Evolutionary conservation across 2,329 filamentous ascomycete genomes (phyloP), one percentile per base, ranked within the genome.

Genomic region (Fusarium sp.): DNA sequence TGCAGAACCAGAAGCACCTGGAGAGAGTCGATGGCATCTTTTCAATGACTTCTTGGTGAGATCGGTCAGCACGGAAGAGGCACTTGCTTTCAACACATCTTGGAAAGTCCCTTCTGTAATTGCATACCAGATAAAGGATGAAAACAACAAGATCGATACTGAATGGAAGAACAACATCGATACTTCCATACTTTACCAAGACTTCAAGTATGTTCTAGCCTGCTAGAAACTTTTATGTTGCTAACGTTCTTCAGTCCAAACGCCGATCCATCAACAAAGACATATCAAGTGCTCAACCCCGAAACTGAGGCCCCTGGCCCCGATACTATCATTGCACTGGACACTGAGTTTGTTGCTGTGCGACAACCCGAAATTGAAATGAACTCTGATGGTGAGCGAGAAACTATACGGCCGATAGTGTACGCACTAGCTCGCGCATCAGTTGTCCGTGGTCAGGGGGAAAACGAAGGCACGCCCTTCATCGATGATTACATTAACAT

Each of bases 401-500:
- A 97, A 78, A 97, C 95, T 18, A 96, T 98, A 44, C 90, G 95
- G 3, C 96, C 96, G 0, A 95, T 93, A 70, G 94, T 95, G 35
- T 94, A 96, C 74, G 95, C 95, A 1, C 88, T 99, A 17, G 96
- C 95, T n/a, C 90, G 96, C 68, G 94, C 97, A 4, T 98, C 95
- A 1, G 94, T 98, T 3, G 88, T 98, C 17, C 90, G 97, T 29
- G 95, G 95, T 1, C 84, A 89, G 56, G 95, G 94, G 25, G 87
- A 91, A 71, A 84, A 92, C 42, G 94, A 97, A 80, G 94, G 94
- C 1, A 81, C 92, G 1, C 94, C 96, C 0, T 98, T 98, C 78
- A 97, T 99, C 71, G 96, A 99, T 79, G 96, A 99, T 82, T 99
- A 99, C 81, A 97, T 99, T 70, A 91, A 91, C 36, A 95, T 97